A percentile compares a stretch with the other conserved stretches of the same genome.
phyloP scores from a whole-genome alignment of 2,329 filamentous ascomycete genomes.

The Ceratocystis ficicola region DNA sequence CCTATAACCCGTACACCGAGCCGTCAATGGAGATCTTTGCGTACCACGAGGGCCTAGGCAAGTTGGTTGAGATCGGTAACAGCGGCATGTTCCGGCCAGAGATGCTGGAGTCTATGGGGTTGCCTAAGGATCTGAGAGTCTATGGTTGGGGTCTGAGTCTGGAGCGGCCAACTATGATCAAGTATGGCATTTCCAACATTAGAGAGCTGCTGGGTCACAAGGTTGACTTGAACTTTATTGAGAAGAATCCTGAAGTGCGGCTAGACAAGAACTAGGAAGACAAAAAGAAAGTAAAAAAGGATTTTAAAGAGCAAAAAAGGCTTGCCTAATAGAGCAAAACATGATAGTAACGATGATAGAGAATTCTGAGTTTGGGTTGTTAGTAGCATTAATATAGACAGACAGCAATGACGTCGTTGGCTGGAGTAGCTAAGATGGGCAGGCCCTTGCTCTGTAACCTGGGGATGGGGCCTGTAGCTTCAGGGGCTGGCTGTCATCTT shows the following conservation, averaged over 20 bases:
- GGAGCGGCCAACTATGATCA: constrained; percentile 96
- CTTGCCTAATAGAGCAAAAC: neutral
- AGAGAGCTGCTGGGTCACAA: constrained; percentile 88
- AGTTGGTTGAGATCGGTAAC: constrained; percentile 96
- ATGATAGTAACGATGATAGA: constrained; percentile 1
- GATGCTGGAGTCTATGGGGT: constrained; percentile 89
- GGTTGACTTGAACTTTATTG: constrained; percentile 85
- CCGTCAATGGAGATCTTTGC: constrained; percentile 97
- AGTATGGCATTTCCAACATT: constrained; percentile 81
- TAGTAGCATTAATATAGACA: neutral
- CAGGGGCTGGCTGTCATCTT: no score
- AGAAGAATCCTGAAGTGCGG: constrained; percentile 80
- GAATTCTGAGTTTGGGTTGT: neutral
- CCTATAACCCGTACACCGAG: constrained; percentile 92
- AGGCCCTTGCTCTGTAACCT: no score
- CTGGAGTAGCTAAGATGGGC: no score
- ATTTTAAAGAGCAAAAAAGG: neutral
- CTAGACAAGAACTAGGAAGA: constrained; percentile 62
- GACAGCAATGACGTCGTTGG: constrained; percentile 1
- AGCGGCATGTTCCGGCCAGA: constrained; percentile 98
- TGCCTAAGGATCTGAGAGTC: constrained; percentile 81
- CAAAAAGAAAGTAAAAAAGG: constrained; percentile 15
- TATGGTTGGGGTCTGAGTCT: constrained; percentile 89
- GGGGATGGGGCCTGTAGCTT: no score
- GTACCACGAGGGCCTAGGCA: constrained; percentile 76